Base-by-base conservation (phyloP, 164 flowering plant genomes). In the Saururus chinensis region DNA sequence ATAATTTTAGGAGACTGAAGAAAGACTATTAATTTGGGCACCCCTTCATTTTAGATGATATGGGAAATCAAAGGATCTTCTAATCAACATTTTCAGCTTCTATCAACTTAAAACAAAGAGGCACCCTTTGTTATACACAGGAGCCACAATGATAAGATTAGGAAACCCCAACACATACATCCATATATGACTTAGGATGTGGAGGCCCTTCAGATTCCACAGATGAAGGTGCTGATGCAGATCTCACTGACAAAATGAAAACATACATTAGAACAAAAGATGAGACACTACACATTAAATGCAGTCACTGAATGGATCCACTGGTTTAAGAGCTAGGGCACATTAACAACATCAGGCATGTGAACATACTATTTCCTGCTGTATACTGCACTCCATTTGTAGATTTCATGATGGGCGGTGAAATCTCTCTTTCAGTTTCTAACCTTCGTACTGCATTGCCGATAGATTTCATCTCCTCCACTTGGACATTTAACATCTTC, bases 161-260 rank as follows among this genome's bases (percentile, higher is more conserved):
- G 49, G 45, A 45, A 8, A 45, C 49, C 4, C 49, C 17, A 45
- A 45, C 17, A 45, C 49, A 45, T 67, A 89, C 99, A 81, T 95
- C 97, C 92, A 76, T 82, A 68, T 83, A 95, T 23, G 91, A 82
- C 73, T 84, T 88, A 53, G 97, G 85, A 64, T 88, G 95, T 56
- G 84, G 89, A 54, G 86, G 80, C 54, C 37, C 71, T 63, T 86
- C 65, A 25, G 87, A 75, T 62, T 84, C 92, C 21, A 57, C 65
- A 56, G 89, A 64, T 58, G 77, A 67, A 63, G 95, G 87, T 24
- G 89, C 81, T 40, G 92, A 75, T 62, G 77, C 61, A 72, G 92
- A 82, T 75, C 82, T 84, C 76, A 61, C 97, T 93, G 95, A 22
- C 19, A 14, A 57, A 12, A 40, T 4, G 42, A 16, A 6, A 12